Conservation (phyloP, 495 filamentous ascomycete species). For the Penicillium antarcticum region DNA sequence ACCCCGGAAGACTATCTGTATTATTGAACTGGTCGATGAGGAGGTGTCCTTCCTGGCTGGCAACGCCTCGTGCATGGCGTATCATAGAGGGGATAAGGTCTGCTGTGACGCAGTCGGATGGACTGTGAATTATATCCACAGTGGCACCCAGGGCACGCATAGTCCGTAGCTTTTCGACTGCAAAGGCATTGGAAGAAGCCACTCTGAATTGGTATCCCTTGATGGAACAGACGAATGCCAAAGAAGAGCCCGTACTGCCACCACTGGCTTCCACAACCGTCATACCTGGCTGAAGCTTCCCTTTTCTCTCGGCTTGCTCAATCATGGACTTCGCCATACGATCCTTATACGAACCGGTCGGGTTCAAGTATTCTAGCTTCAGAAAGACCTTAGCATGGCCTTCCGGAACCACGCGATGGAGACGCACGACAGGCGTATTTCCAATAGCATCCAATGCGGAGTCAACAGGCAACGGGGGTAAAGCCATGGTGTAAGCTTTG, state of each 20-base stretch:
- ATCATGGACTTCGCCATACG: slow-evolving; percentile 16
- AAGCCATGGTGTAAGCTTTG: too few relatives aligned
- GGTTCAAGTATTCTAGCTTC: slow-evolving; percentile 13
- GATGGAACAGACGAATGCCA: slow-evolving; percentile 12
- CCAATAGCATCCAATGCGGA: background rate
- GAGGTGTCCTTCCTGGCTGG: background rate
- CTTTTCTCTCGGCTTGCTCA: slow-evolving; percentile 11
- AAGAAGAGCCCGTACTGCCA: slow-evolving; percentile 12
- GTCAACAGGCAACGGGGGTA: too few relatives aligned
- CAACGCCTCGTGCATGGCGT: background rate
- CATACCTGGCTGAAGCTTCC: slow-evolving; percentile 12
- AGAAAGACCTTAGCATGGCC: slow-evolving; percentile 6
- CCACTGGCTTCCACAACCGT: slow-evolving; percentile 16
- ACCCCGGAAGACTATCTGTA: slow-evolving; percentile 2
- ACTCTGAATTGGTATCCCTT: slow-evolving; percentile 9
- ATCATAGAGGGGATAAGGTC: slow-evolving; percentile 8
- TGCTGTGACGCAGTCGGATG: slow-evolving; percentile 2
- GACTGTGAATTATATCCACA: slow-evolving; percentile 10
- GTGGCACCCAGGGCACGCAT: slow-evolving; percentile 10
- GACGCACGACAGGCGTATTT: slow-evolving; percentile 6
- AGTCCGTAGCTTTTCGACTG: slow-evolving; percentile 10
- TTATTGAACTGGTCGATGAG: slow-evolving; percentile 10
- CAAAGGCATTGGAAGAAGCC: slow-evolving; percentile 13
- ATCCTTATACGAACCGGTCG: slow-evolving; percentile 17
- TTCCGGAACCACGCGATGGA: slow-evolving; percentile 4